phyloP scores from a whole-genome alignment of 139 green algal genomes.

The Medakamo hakoo region DNA sequence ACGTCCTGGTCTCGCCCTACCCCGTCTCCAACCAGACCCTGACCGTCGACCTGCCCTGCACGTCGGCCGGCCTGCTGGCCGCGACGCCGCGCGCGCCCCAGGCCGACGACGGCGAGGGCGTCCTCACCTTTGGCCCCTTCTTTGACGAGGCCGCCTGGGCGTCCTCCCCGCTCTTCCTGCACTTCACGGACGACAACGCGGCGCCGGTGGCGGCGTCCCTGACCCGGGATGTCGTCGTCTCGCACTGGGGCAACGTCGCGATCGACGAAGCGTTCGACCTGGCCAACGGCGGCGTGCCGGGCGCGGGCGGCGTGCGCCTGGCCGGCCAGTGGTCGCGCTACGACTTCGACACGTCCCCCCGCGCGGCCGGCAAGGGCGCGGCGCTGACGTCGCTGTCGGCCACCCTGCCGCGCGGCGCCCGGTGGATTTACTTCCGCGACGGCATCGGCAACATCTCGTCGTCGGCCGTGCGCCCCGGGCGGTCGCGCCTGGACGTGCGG shows the following conservation, averaged over 20 bases:
- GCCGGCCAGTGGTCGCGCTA: conserved; percentile 43
- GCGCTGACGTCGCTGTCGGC: conserved; percentile 21
- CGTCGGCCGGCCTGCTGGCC: conserved; percentile 17
- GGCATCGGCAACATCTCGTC: conserved; percentile 82
- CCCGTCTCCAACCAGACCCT: conserved; percentile 29
- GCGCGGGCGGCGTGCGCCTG: conserved; percentile 5
- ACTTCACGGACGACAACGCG: too few species aligned
- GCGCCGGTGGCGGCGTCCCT: conserved; percentile 23
- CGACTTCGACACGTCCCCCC: conserved; percentile 11
- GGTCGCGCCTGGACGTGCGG: conserved; percentile 18
- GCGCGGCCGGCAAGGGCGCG: neutral
- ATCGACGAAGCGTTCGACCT: conserved; percentile 76
- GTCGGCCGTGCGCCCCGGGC: conserved; percentile 17
- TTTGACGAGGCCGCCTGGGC: too few species aligned
- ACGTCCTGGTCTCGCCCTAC: conserved; percentile 49
- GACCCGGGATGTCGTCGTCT: conserved; percentile 74
- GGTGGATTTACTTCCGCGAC: conserved; percentile 67
- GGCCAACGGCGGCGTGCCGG: conserved; percentile 15
- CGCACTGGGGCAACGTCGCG: conserved; percentile 80
- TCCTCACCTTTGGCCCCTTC: conserved; percentile 26
- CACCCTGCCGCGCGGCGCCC: conserved; percentile 31
- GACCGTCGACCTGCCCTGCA: conserved; percentile 27
- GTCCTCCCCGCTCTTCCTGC: too few species aligned
- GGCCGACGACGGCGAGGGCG: conserved; percentile 8
- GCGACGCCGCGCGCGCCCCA: conserved; percentile 20